Conservation (phyloP, 179 eudicot genomes). For the Pouteria campechiana region DNA sequence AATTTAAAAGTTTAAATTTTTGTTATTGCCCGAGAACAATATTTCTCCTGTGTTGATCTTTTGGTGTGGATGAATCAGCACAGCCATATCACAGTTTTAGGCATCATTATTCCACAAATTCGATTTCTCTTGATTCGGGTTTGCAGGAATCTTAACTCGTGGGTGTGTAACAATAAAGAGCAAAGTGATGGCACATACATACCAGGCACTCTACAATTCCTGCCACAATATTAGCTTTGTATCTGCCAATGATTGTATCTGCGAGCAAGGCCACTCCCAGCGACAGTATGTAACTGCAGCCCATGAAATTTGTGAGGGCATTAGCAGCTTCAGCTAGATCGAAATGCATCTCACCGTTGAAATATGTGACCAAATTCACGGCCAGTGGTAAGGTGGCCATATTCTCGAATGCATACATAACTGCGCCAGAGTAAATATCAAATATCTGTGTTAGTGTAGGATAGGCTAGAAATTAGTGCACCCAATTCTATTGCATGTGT, state of each 20-base stretch:
- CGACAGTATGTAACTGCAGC: constrained; percentile 25
- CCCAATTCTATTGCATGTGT: no score
- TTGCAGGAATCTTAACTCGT: no score
- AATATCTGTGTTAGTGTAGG: not conserved
- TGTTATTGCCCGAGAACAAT: no score
- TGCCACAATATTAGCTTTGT: constrained; percentile 14
- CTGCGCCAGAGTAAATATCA: constrained; percentile 10
- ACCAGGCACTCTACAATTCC: constrained; percentile 26
- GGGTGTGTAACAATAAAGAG: no score
- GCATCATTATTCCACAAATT: no score
- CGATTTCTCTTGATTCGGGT: no score
- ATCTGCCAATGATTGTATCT: constrained; percentile 27
- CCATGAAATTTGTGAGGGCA: constrained; percentile 29
- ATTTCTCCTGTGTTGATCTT: no score
- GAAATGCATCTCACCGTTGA: constrained; percentile 28
- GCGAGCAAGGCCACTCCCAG: constrained; percentile 28
- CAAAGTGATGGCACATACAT: no score
- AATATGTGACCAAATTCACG: constrained; percentile 29
- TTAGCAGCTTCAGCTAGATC: constrained; percentile 27
- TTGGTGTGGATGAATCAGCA: no score
- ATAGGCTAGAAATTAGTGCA: no score
- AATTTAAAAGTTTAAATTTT: no score
- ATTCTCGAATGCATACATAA: constrained; percentile 24
- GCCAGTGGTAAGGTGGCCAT: constrained; percentile 25
- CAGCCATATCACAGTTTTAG: no score